phyloP scores from a whole-genome alignment of 768 basidiomycete species.

The Kwoniella mangroviensis region DNA sequence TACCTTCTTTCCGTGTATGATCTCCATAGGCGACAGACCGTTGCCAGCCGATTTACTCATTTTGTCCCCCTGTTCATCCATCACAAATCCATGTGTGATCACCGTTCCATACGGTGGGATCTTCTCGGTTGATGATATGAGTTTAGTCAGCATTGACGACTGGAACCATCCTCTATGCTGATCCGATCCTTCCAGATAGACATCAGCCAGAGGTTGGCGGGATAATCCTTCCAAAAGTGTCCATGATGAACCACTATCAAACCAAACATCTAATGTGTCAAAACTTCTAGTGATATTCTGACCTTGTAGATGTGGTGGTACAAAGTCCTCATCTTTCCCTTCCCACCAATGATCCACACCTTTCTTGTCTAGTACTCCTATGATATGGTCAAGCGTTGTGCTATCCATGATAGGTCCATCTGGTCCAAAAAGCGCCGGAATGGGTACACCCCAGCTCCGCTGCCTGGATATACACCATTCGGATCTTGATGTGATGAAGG shows the following conservation, averaged over 20 bases:
- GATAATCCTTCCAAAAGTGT: conserved; percentile 65
- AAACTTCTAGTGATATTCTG: conserved; percentile 74
- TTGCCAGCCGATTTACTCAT: conserved; percentile 99
- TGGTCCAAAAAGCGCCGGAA: conserved; percentile 78
- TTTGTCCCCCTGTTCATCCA: conserved; percentile 84
- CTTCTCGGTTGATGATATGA: conserved; percentile 60
- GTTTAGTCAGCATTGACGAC: conserved; percentile 82
- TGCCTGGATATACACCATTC: conserved; percentile 99
- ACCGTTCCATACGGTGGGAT: conserved; percentile 71
- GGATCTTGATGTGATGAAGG: conserved; percentile 82
- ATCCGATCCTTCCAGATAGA: conserved; percentile 93
- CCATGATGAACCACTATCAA: conserved; percentile 96
- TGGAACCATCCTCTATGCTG: conserved; percentile 99
- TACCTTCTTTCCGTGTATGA: conserved; percentile 79
- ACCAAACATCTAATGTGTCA: conserved; percentile 99
- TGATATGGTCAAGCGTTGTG: conserved; percentile 73
- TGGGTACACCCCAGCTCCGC: conserved; percentile 95
- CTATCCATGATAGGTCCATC: conserved; percentile 70
- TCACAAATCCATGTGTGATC: conserved; percentile 95
- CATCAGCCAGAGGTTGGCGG: conserved; percentile 66
- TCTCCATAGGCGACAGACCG: conserved; percentile 77
- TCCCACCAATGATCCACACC: conserved; percentile 91
- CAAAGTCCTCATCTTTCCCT: conserved; percentile 79
- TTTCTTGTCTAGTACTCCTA: conserved; percentile 71
- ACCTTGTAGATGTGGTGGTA: conserved; percentile 66